A percentile compares a stretch with the other conserved stretches of the same genome.
Conservation (phyloP, 2,329 filamentous ascomycete genomes). For the Dendrostoma leiphaemia region DNA sequence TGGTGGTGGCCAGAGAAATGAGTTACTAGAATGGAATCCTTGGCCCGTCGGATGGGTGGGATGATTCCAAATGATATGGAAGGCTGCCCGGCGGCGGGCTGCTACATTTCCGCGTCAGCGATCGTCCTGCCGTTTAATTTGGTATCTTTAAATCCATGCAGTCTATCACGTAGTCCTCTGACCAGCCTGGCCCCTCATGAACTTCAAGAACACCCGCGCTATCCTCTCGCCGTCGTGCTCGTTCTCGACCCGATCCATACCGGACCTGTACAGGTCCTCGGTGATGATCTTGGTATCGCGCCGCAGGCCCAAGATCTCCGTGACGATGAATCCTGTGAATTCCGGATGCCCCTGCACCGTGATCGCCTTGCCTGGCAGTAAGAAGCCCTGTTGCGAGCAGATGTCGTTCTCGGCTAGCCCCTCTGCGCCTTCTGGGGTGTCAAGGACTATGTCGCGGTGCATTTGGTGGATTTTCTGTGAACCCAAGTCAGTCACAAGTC, state of each 20-base stretch:
- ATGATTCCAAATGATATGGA: no score
- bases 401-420: slow-evolving; percentile 62
- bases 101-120: background rate
- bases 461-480: slow-evolving; percentile 67
- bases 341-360: slow-evolving; percentile 87
- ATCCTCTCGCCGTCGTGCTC: slow-evolving; percentile 80
- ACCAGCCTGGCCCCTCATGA: slow-evolving; percentile 54
- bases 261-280: slow-evolving; percentile 67
- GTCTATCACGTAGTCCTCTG: slow-evolving; percentile 5
- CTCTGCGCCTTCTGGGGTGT: slow-evolving; percentile 60
- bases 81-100: background rate
- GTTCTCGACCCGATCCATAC: slow-evolving; percentile 60
- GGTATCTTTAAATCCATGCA: background rate
- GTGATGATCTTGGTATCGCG: slow-evolving; percentile 66
- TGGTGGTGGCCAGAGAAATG: no score
- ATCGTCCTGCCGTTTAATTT: background rate
- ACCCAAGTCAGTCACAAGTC: background rate
- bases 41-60: no score
- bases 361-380: slow-evolving; percentile 63
- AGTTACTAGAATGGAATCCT: no score
- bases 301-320: slow-evolving; percentile 63
- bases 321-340: slow-evolving; percentile 70
- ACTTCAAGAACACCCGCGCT: slow-evolving; percentile 71
- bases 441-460: slow-evolving; percentile 75
- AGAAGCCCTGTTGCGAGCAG: slow-evolving; percentile 80